Conservation (phyloP, 78 protist genomes). For the Corallochytrium limacisporum region DNA sequence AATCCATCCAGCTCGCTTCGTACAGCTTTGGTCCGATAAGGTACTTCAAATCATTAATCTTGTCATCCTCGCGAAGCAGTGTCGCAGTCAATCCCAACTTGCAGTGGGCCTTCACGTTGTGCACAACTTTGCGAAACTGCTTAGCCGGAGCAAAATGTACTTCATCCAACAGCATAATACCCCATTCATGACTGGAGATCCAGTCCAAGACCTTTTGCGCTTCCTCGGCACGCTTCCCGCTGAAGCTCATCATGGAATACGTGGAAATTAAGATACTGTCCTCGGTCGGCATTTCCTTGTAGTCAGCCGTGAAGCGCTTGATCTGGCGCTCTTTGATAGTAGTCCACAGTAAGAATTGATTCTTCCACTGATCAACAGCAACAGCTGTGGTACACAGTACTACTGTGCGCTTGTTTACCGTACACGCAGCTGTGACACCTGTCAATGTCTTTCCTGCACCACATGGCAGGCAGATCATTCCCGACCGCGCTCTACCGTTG, state of each 20-base stretch:
- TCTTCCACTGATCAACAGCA: conserved; percentile 88
- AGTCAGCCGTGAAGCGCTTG: conserved; percentile 51
- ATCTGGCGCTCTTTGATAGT: conserved; percentile 22
- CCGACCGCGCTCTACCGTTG: conserved; percentile 89
- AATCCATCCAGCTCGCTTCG: conserved; percentile 99
- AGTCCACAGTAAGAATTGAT: conserved; percentile 75
- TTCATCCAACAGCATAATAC: conserved; percentile 85
- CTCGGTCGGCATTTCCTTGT: conserved; percentile 27
- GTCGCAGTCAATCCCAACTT: conserved; percentile 96
- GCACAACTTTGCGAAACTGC: conserved; percentile 40
- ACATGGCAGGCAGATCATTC: conserved; percentile 97
- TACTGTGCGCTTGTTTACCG: conserved; percentile 61
- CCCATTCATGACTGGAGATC: conserved; percentile 76
- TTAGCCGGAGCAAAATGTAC: conserved; percentile 88
- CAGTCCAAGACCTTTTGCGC: conserved; percentile 50
- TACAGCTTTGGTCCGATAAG: conserved; percentile 98
- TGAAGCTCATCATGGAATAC: conserved; percentile 81
- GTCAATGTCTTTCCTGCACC: conserved; percentile 99
- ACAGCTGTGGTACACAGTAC: conserved; percentile 77
- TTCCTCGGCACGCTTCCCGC: conserved; percentile 53
- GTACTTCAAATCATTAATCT: conserved; percentile 74
- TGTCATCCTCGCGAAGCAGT: conserved; percentile 93
- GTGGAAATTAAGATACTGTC: conserved; percentile 67
- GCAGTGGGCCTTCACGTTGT: conserved; percentile 65
- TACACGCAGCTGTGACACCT: conserved; percentile 83